Conservation (phyloP, 2,329 filamentous ascomycete species). For the Helminthosporium solani region DNA sequence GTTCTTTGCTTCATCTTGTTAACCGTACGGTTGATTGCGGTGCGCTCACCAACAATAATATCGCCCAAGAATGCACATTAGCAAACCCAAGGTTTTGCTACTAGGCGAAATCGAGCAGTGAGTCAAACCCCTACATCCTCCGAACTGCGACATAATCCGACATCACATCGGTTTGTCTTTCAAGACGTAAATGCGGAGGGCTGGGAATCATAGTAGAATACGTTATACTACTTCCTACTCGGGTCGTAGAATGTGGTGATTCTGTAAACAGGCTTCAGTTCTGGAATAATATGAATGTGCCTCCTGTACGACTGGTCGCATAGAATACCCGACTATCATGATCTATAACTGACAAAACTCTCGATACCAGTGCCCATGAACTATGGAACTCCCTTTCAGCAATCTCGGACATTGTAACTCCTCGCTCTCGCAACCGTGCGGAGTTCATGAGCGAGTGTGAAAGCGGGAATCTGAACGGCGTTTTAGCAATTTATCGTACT, state of each 20-base stretch:
- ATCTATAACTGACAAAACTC: conserved; percentile 11
- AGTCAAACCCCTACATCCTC: conserved; percentile 41
- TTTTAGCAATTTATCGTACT: conserved; percentile 68
- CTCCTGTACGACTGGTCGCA: too few relatives aligned
- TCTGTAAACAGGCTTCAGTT: too few relatives aligned
- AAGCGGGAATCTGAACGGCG: conserved; percentile 65
- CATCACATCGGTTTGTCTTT: too few relatives aligned
- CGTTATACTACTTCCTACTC: too few relatives aligned
- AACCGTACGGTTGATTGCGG: background rate
- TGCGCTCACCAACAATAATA: background rate
- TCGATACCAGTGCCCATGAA: conserved; percentile 59
- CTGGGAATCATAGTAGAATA: too few relatives aligned
- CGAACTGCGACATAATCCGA: background rate
- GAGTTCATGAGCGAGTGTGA: conserved; percentile 70
- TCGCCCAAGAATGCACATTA: conserved; percentile 28
- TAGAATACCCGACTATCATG: too few relatives aligned
- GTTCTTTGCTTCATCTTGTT: background rate
- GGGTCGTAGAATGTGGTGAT: too few relatives aligned
- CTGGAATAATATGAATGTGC: too few relatives aligned
- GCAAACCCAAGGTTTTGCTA: conserved; percentile 61
- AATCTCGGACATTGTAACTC: conserved; percentile 65
- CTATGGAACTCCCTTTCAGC: conserved; percentile 63
- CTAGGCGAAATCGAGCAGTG: conserved; percentile 66
- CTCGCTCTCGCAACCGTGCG: conserved; percentile 60
- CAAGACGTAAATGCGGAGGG: too few relatives aligned